Evolutionary conservation across 1,284 basidiomycete species (phyloP).

Genomic region (Ustilago vetiveriae): DNA sequence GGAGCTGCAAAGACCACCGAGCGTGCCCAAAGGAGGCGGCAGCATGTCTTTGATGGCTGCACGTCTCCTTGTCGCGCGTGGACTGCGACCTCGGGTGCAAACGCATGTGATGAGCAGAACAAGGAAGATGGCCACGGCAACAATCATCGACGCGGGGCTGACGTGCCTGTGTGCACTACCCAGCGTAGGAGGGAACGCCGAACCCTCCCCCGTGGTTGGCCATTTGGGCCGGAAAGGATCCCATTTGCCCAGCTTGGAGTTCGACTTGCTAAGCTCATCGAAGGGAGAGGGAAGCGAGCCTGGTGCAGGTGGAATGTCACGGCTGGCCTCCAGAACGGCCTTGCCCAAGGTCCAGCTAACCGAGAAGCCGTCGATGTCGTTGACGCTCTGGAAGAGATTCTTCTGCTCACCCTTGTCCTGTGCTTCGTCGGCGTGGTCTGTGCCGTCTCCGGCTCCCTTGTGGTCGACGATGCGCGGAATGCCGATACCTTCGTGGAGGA

Average conservation of each 20-base stretch:
- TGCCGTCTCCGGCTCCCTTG: conserved; percentile 55
- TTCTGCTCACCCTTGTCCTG: conserved; percentile 58
- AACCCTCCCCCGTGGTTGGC: conserved; percentile 47
- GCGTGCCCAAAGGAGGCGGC: conserved; percentile 48
- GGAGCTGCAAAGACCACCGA: conserved; percentile 38
- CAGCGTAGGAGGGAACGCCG: conserved; percentile 39
- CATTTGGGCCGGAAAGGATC: conserved; percentile 40
- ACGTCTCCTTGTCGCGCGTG: conserved; percentile 41
- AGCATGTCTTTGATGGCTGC: conserved; percentile 49
- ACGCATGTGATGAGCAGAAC: conserved; percentile 42
- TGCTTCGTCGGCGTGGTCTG: conserved; percentile 55
- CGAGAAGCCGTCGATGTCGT: conserved; percentile 87
- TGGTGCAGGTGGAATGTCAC: conserved; percentile 52
- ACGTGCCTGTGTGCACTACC: conserved; percentile 24
- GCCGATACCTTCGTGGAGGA: conserved; percentile 94
- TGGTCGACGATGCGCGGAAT: conserved; percentile 88
- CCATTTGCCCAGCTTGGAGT: conserved; percentile 42
- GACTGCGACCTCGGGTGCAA: conserved; percentile 47
- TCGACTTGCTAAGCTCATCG: conserved; percentile 38
- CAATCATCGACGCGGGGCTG: conserved; percentile 31
- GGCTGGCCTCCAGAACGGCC: conserved; percentile 95
- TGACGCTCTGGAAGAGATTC: conserved; percentile 84
- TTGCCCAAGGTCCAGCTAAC: conserved; percentile 98
- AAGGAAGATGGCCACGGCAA: conserved; percentile 42
- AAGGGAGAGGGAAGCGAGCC: conserved; percentile 43